Base-by-base conservation (phyloP, 352 stramenopile species). In the Phytophthora lateralis region DNA sequence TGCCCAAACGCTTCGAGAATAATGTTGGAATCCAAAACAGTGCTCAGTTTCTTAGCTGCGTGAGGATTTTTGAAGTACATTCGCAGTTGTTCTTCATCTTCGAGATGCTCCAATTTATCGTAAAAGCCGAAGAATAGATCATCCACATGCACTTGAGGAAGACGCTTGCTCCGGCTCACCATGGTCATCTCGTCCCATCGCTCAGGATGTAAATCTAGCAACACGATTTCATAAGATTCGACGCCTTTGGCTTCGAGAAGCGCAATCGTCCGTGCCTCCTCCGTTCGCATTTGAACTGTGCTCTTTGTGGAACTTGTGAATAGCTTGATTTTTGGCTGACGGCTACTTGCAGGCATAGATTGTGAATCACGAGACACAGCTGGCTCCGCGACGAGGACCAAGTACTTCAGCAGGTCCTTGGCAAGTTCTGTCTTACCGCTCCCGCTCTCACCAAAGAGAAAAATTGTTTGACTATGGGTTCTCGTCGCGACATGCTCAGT, bases 241-340 rank as follows among this genome's bases (percentile, higher is more conserved):
- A 90, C 73, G 39, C 80, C 73, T 67, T 93, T 91, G 21, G 79
- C 74, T 39, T 85, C 80, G n/a, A 93, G 58, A 9, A 93, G 48
- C n/a, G 80, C 80, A n/a, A 91, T 80, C 9, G 82, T 89, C 21
- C 80, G 66, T 10, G 78, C 63, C 47, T 93, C 84, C 29, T 93
- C 84, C 14, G 76, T 83, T n/a, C 84, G 77, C 84, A 93, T 93
- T 52, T 90, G 82, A 21, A 89, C 73, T 3, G 84, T 93, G 56
- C 84, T 93, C 66, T 91, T 93, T 17, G 84, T 93, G 0, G 84
- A 93, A 50, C 84, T 93, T 9, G 82, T 93, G 34, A 88, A 93
- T 11, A 93, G 46, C 44, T 89, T 75, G 15, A 93, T 66, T 44
- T 72, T 78, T 12, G 64, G 65, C 6, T 63, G 66, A 26, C 58